Conservation (phyloP, 2,329 filamentous ascomycete species). For the Parastagonospora avenae region DNA sequence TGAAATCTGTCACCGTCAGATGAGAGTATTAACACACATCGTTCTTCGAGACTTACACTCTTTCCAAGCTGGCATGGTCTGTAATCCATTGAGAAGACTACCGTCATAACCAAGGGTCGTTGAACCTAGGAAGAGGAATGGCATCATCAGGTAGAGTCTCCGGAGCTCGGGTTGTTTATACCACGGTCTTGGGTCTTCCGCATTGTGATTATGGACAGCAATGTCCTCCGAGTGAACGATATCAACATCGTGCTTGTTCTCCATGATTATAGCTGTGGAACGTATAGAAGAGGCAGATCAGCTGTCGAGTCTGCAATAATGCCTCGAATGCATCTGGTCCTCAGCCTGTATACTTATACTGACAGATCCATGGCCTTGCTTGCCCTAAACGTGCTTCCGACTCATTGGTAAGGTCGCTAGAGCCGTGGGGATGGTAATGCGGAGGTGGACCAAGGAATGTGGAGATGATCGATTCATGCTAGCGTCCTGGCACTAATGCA, state of each 20-base stretch:
- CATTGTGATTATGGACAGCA: not conserved
- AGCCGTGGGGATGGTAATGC: not conserved
- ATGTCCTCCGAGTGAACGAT: slow-evolving; percentile 18
- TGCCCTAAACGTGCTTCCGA: not conserved
- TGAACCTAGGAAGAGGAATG: slow-evolving; percentile 22
- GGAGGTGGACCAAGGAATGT: not conserved
- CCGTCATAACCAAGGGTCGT: slow-evolving; percentile 24
- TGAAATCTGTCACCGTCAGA: slow-evolving; percentile 31
- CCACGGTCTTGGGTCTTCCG: slow-evolving; percentile 21
- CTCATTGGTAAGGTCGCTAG: not conserved
- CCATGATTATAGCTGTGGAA: slow-evolving; percentile 3
- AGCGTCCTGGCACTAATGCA: slow-evolving; percentile 4
- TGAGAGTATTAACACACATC: not conserved
- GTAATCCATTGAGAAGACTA: slow-evolving; percentile 22
- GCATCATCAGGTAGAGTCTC: slow-evolving; percentile 26
- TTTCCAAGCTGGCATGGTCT: slow-evolving; percentile 27
- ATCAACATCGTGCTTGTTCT: slow-evolving; percentile 12
- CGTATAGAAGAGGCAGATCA: not conserved
- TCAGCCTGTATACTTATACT: not conserved
- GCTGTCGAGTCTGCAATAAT: too few species aligned
- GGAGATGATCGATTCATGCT: not conserved
- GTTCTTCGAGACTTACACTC: slow-evolving; percentile 9
- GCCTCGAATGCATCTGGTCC: too few species aligned
- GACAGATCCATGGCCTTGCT: not conserved
- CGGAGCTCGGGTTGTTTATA: slow-evolving; percentile 22